Conservation (phyloP, 352 stramenopile species). For the Globisporangium megalacanthum region DNA sequence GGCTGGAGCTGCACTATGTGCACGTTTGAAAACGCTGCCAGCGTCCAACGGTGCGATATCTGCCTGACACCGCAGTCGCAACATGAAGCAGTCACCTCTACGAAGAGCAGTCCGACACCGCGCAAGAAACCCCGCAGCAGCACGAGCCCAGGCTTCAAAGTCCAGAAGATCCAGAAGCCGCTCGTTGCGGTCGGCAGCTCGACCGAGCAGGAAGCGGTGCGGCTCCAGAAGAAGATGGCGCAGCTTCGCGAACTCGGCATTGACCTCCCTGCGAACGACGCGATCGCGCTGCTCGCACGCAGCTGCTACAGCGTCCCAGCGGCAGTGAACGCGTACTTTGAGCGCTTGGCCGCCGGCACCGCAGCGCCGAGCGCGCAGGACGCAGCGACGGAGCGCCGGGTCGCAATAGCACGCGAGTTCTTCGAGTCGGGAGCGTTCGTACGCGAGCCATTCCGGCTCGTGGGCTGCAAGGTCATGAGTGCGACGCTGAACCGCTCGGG, state of each 20-base stretch:
- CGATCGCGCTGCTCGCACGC: constrained; percentile 51
- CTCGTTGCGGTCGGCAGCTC: constrained; percentile 59
- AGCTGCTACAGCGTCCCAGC: constrained; percentile 73
- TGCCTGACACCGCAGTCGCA: constrained; percentile 29
- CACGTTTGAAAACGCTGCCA: constrained; percentile 63
- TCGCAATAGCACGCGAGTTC: constrained; percentile 14
- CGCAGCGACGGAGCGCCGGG: constrained; percentile 13
- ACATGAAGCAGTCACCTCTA: background rate
- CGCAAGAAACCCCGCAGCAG: constrained; percentile 15
- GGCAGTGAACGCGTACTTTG: constrained; percentile 73
- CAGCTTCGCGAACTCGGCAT: constrained; percentile 78
- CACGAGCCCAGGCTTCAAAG: background rate
- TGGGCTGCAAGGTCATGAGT: constrained; percentile 40
- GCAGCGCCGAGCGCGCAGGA: constrained; percentile 5
- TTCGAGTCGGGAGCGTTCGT: constrained; percentile 28
- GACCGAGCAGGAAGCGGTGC: constrained; percentile 48
- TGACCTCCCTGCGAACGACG: constrained; percentile 40
- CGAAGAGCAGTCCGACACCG: constrained; percentile 4
- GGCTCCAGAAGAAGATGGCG: constrained; percentile 57
- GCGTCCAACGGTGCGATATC: constrained; percentile 42
- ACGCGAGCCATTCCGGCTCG: constrained; percentile 27
- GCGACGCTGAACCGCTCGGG: constrained; percentile 45
- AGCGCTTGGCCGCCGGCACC: constrained; percentile 21
- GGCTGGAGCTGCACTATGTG: constrained; percentile 64
- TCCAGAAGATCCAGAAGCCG: constrained; percentile 25